Evolutionary conservation across 208 protist genomes (phyloP).

Genomic region (Acanthamoeba healyi): DNA sequence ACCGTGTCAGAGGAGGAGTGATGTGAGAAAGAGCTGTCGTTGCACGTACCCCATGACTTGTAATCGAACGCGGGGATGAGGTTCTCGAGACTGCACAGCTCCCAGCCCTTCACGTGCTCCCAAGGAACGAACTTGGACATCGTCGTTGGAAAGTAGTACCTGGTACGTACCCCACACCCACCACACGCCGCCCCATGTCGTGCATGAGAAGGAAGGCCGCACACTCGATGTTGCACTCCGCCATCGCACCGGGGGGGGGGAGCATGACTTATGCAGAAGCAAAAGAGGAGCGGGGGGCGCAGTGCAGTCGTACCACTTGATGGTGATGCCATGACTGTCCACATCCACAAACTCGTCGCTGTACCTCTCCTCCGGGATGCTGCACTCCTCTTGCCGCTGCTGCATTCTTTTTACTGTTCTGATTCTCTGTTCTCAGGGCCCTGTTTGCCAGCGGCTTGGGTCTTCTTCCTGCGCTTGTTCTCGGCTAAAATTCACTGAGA

Average conservation of each 20-base stretch:
- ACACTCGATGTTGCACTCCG: neutral
- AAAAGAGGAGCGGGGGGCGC: no score
- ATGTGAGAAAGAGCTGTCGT: neutral
- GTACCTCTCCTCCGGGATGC: neutral
- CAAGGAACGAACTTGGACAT: neutral
- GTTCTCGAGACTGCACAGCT: neutral
- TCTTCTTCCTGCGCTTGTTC: no score
- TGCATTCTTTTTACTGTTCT: neutral
- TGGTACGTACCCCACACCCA: neutral
- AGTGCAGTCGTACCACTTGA: neutral
- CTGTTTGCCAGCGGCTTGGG: no score
- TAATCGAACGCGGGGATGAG: neutral
- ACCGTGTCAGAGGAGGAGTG: neutral
- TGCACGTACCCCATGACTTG: neutral
- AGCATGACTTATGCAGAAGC: no score
- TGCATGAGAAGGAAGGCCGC: no score
- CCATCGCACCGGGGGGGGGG: no score
- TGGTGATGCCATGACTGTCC: neutral
- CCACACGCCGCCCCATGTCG: no score
- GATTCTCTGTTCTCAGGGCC: no score
- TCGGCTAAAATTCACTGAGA: no score
- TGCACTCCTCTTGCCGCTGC: neutral
- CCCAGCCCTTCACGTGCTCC: slow-evolving; percentile 35
- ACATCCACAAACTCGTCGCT: slow-evolving; percentile 31
- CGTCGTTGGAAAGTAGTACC: neutral